Conservation (phyloP, 1,284 basidiomycete species). For the Sphagnurus paluster region DNA sequence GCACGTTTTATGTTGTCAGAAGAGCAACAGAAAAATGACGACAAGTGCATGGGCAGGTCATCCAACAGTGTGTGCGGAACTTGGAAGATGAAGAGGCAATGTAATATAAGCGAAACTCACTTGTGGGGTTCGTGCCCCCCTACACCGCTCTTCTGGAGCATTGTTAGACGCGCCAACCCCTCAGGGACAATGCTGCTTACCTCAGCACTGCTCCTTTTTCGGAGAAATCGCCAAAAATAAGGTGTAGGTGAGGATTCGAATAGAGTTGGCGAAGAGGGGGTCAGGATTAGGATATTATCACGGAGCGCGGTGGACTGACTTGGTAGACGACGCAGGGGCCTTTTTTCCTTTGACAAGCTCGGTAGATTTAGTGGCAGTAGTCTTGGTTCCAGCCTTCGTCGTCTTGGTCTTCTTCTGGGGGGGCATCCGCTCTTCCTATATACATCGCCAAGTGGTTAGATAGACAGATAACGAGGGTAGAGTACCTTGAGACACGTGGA, state of each 20-base stretch:
- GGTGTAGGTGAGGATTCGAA: slow-evolving; percentile 4
- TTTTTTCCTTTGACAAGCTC: slow-evolving; percentile 23
- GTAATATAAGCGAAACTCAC: slow-evolving; percentile 20
- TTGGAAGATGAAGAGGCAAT: slow-evolving; percentile 3
- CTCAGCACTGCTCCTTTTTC: slow-evolving; percentile 27
- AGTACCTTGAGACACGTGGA: slow-evolving; percentile 9
- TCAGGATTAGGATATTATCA: slow-evolving; percentile 2
- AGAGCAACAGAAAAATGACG: slow-evolving; percentile 51
- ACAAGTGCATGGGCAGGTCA: slow-evolving; percentile 47
- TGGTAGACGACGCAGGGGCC: slow-evolving; percentile 6
- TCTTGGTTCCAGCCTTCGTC: slow-evolving; percentile 27
- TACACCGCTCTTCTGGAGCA: slow-evolving; percentile 21
- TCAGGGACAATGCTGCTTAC: slow-evolving; percentile 25
- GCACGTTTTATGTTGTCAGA: slow-evolving; percentile 45
- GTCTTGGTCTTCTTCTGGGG: slow-evolving; percentile 39
- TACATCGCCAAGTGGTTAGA: not conserved
- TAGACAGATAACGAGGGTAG: not conserved
- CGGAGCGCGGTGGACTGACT: slow-evolving; percentile 5
- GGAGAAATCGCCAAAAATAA: slow-evolving; percentile 7
- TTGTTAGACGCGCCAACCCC: slow-evolving; percentile 17
- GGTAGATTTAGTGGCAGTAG: slow-evolving; percentile 19
- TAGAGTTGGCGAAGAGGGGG: slow-evolving; percentile 3
- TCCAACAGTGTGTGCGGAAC: slow-evolving; percentile 21
- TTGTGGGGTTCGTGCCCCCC: slow-evolving; percentile 14
- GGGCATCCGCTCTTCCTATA: slow-evolving; percentile 15